Evolutionary conservation across 208 protist genomes (phyloP).

Genomic region (Leishmania lainsoni): DNA sequence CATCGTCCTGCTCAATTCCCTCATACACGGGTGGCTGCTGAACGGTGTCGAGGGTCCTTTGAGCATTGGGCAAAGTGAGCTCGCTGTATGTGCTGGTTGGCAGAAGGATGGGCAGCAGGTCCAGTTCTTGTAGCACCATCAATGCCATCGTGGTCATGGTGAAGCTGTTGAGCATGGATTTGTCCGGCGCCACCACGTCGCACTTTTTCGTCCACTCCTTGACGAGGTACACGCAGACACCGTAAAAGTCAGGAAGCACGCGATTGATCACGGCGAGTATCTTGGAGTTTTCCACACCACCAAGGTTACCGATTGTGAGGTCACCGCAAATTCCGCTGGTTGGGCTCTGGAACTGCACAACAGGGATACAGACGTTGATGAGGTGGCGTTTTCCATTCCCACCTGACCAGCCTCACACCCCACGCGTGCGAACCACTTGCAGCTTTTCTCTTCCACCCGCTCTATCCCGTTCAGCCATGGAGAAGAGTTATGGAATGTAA

Average conservation of each 20-base stretch:
- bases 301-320: constrained; percentile 88
- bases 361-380: constrained; percentile 81
- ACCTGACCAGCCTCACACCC: constrained; percentile 64
- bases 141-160: constrained; percentile 89
- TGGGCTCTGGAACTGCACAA: constrained; percentile 83
- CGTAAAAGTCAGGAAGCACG: constrained; percentile 84
- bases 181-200: constrained; percentile 85
- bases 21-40: constrained; percentile 76
- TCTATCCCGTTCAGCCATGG: constrained; percentile 77
- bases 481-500: constrained; percentile 90
- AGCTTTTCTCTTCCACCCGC: constrained; percentile 65
- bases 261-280: constrained; percentile 73
- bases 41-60: constrained; percentile 46
- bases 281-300: constrained; percentile 85
- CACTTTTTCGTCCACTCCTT: constrained; percentile 88
- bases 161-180: constrained; percentile 89
- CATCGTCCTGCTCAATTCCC: constrained; percentile 75
- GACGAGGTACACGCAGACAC: constrained; percentile 84
- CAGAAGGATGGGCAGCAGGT: constrained; percentile 78
- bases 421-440: constrained; percentile 74
- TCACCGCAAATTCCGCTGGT: constrained; percentile 81
- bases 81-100: constrained; percentile 75
- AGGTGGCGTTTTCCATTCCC: constrained; percentile 87
- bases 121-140: constrained; percentile 92
- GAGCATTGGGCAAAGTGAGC: constrained; percentile 70